Evolutionary conservation across 805 yeast genomes (phyloP).

Genomic region (Suhomyces sp.): DNA sequence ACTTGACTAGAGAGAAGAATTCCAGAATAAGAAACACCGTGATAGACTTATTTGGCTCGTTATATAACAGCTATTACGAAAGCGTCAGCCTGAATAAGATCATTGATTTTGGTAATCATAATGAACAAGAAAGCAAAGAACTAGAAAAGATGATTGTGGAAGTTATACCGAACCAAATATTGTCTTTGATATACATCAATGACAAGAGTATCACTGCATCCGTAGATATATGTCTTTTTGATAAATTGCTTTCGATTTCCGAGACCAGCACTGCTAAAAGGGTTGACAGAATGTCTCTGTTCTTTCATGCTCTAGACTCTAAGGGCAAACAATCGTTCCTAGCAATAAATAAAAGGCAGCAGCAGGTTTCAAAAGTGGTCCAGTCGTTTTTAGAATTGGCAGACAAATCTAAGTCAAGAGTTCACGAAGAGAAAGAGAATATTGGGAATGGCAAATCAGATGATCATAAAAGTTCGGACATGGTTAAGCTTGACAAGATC

Average conservation of each 20-base stretch:
- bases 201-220: slow-evolving; percentile 61
- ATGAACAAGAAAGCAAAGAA: slow-evolving; percentile 20
- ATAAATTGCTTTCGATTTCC: slow-evolving; percentile 54
- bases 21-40: slow-evolving; percentile 59
- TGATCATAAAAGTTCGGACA: slow-evolving; percentile 7
- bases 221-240: slow-evolving; percentile 62
- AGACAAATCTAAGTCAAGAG: slow-evolving; percentile 29
- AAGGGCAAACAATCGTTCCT: slow-evolving; percentile 61
- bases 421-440: slow-evolving; percentile 16
- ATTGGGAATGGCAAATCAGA: background rate
- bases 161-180: slow-evolving; percentile 62
- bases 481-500: slow-evolving; percentile 48
- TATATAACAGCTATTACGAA: slow-evolving; percentile 49
- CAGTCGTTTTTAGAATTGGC: slow-evolving; percentile 43
- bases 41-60: slow-evolving; percentile 49
- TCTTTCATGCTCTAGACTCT: slow-evolving; percentile 49
- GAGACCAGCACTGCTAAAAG: slow-evolving; percentile 45
- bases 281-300: slow-evolving; percentile 49
- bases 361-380: slow-evolving; percentile 53
- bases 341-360: slow-evolving; percentile 70
- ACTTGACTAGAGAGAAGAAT: slow-evolving; percentile 70
- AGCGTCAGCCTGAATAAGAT: slow-evolving; percentile 12
- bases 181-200: slow-evolving; percentile 71
- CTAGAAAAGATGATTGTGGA: slow-evolving; percentile 30
- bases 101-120: slow-evolving; percentile 29